These are phyloP conservation scores for Zymoseptoria brevis DNA, from an alignment of 2,329 filamentous ascomycete genomes.

Conservation along the genomic window DNA sequence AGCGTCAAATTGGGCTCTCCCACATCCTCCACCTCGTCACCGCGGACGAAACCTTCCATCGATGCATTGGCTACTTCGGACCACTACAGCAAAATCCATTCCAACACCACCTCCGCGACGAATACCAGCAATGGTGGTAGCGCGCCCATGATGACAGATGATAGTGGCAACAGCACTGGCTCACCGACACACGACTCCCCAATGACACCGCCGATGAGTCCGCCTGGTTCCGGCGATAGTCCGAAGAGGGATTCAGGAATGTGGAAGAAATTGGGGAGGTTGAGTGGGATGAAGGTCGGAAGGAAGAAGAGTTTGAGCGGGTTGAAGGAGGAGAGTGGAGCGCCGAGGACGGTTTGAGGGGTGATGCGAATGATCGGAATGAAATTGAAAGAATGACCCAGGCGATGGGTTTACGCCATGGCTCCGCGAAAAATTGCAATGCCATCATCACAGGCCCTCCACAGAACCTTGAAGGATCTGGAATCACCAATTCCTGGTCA, in stretches of 20 bases:
- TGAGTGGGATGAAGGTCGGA: slow-evolving; percentile 30
- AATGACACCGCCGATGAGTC: slow-evolving; percentile 69
- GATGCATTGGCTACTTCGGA: neutral
- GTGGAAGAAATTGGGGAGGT: slow-evolving; percentile 33
- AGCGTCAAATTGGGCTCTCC: slow-evolving; percentile 26
- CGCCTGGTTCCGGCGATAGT: slow-evolving; percentile 43
- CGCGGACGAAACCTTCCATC: neutral
- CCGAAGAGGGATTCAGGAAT: slow-evolving; percentile 30
- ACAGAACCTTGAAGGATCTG: too few relatives aligned
- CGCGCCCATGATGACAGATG: slow-evolving; percentile 49
- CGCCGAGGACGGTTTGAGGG: neutral
- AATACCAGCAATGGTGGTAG: slow-evolving; percentile 17
- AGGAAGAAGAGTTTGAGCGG: slow-evolving; percentile 29
- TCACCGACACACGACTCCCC: slow-evolving; percentile 44
- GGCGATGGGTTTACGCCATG: neutral
- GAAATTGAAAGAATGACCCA: neutral
- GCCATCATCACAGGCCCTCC: too few relatives aligned
- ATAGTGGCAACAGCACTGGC: slow-evolving; percentile 51
- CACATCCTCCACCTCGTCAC: slow-evolving; percentile 24
- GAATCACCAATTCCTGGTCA: too few relatives aligned
- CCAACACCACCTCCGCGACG: slow-evolving; percentile 16
- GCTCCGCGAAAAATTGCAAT: too few relatives aligned
- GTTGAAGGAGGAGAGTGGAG: slow-evolving; percentile 18
- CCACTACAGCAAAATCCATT: slow-evolving; percentile 4
- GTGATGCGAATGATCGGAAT: neutral